Evolutionary conservation across 495 filamentous ascomycete genomes (phyloP), one percentile per base, ranked within the genome.

Genomic region (Jackrogersella multiformis): DNA sequence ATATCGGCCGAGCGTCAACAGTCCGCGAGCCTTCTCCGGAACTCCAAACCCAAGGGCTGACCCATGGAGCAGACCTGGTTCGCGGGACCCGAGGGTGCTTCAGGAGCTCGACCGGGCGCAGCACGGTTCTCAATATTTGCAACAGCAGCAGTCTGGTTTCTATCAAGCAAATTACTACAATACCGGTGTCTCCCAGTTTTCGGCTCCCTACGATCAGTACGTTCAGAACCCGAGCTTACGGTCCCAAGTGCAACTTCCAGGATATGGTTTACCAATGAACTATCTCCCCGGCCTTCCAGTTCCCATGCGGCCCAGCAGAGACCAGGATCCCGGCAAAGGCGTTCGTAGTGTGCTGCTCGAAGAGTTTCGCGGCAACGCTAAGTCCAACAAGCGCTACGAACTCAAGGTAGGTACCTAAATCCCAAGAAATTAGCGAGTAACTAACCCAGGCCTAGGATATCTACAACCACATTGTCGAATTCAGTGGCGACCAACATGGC

Each of bases 401-500:
- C 80, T 97, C 2, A 96, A 93, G 83, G 90, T 91, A 77, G 57
- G 77, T 58, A 4, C 48, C 28, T n/a, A 24, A 20, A 20, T 35
- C 16, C 8, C 30, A 6, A 38, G 42, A n/a, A n/a, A n/a, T 36
- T 30, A 53, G 8, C 24, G 10, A 8, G 2, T 28, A 21, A 56
- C 45, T 66, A 30, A 66, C 38, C 0, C 28, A 1, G 5, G 1
- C 23, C 2, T 56, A 91, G 88, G 92, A 97, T 64, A 95, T 98
- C 60, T 96, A 92, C 69, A 83, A 85, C 56, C 89, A 96, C 70
- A 85, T 98, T 44, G 94, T 96, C 8, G 95, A 99, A 73, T 98
- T 98, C 71, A 92, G 91, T 71, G 95, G 94, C 4, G 95, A 99
- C 75, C 94, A 97, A 73, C 90, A 96, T 69, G 95, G 94, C 0